These are phyloP conservation scores for Candida silvatica DNA, from an alignment of 805 yeast genomes.

Conservation along the genomic window DNA sequence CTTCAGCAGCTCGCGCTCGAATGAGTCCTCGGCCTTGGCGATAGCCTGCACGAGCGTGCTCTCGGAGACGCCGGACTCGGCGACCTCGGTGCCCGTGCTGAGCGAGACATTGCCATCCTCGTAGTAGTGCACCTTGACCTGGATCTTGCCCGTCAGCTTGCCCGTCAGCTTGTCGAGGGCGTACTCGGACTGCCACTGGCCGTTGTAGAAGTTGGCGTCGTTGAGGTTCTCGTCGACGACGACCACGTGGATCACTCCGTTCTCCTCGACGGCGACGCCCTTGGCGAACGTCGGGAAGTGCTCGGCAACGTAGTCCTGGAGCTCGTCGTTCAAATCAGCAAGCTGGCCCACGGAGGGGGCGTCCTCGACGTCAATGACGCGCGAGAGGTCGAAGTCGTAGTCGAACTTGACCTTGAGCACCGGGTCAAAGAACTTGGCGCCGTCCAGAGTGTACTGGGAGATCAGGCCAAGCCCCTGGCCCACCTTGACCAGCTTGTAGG, in stretches of 20 bases:
- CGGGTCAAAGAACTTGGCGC: conserved; percentile 50
- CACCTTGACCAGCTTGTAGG: conserved; percentile 24
- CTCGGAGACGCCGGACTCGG: conserved; percentile 15
- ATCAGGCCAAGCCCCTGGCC: conserved; percentile 26
- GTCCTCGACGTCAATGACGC: conserved; percentile 47
- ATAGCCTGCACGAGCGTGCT: conserved; percentile 36
- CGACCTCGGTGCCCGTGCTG: conserved; percentile 33
- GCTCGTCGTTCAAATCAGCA: conserved; percentile 14
- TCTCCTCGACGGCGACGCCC: conserved; percentile 32
- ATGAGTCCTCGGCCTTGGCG: conserved; percentile 44
- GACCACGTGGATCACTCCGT: conserved; percentile 30
- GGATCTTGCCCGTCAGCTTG: conserved; percentile 42
- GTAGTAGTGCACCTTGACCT: conserved; percentile 78
- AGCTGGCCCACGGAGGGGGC: conserved; percentile 2
- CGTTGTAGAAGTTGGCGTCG: conserved; percentile 78
- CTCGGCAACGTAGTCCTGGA: conserved; percentile 46
- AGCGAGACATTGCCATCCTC: conserved; percentile 95
- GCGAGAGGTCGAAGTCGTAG: conserved; percentile 44
- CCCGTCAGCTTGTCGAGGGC: conserved; percentile 26
- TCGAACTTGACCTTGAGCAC: conserved; percentile 39
- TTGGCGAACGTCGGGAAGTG: conserved; percentile 57
- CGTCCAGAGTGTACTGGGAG: conserved; percentile 39
- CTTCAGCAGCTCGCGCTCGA: conserved; percentile 51
- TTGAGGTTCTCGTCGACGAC: conserved; percentile 67
- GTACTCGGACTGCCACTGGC: conserved; percentile 76